These are phyloP conservation scores for Neofusicoccum umdonicola DNA, from an alignment of 2,329 filamentous ascomycete genomes.

Conservation along the genomic window DNA sequence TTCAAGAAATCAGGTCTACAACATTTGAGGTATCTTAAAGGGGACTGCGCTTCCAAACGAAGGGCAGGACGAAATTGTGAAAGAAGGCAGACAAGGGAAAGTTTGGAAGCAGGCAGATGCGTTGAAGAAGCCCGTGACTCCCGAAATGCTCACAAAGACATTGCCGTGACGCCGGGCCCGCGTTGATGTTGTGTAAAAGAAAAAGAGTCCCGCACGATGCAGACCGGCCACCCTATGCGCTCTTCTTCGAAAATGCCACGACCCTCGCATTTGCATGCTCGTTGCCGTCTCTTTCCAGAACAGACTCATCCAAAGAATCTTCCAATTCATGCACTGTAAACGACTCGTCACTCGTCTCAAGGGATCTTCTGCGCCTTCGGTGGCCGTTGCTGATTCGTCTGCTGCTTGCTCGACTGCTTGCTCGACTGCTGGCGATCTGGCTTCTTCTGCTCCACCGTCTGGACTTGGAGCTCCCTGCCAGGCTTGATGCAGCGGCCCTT, in stretches of 20 bases:
- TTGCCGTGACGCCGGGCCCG: background rate
- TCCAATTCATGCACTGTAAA: background rate
- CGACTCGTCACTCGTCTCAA: background rate
- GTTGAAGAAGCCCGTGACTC: background rate
- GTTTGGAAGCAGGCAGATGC: background rate
- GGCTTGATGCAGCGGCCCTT: constrained; percentile 38
- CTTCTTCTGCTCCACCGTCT: background rate
- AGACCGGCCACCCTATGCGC: background rate
- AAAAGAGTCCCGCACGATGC: background rate
- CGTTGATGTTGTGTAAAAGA: background rate
- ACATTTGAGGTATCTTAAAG: constrained; percentile 8
- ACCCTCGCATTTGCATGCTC: background rate
- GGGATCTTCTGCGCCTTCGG: background rate
- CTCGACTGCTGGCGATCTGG: background rate
- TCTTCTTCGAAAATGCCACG: background rate
- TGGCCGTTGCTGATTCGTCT: background rate
- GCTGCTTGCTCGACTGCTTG: background rate
- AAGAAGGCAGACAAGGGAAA: background rate
- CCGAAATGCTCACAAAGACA: constrained; percentile 2
- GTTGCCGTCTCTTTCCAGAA: background rate
- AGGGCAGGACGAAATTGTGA: background rate
- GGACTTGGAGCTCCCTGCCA: constrained; percentile 1
- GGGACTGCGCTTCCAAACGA: background rate
- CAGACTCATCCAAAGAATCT: background rate
- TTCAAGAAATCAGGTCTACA: background rate